phyloP scores from a whole-genome alignment of 805 yeast species.

The Lachancea meyersii region DNA sequence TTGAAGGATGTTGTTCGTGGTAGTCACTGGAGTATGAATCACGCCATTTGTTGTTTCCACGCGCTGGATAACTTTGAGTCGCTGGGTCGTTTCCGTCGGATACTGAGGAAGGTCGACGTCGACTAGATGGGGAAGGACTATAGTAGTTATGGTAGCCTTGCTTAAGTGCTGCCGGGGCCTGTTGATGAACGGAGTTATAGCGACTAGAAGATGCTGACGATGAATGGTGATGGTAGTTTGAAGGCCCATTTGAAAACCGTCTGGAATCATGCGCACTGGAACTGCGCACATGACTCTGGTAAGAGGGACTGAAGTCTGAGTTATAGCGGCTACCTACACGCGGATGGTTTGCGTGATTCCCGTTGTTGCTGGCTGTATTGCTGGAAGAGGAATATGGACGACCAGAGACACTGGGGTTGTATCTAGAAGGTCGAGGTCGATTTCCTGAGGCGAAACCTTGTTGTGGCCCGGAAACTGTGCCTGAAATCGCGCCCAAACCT shows the following conservation, averaged over 20 bases:
- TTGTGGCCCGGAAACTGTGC: not conserved
- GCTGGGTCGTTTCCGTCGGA: constrained; percentile 3
- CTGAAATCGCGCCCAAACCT: not conserved
- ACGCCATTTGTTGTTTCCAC: constrained; percentile 6
- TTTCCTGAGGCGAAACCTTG: not conserved
- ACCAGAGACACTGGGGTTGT: constrained; percentile 23
- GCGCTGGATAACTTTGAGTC: not conserved
- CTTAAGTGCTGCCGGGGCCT: not conserved
- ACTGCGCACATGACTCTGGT: not conserved
- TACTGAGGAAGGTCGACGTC: constrained; percentile 5
- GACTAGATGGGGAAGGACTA: not conserved
- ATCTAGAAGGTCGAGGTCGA: constrained; percentile 21
- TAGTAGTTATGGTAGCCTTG: constrained; percentile 2
- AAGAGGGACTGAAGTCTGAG: constrained; percentile 14
- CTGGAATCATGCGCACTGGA: not conserved
- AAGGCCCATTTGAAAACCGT: constrained; percentile 2
- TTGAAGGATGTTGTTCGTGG: not conserved
- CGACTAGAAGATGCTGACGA: constrained; percentile 16
- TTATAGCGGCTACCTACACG: constrained; percentile 25
- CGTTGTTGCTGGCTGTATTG: not conserved
- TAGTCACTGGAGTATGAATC: not conserved
- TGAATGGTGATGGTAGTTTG: constrained; percentile 21
- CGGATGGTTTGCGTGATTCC: constrained; percentile 7
- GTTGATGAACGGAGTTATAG: constrained; percentile 20
- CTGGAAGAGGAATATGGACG: constrained; percentile 14